phyloP scores from a whole-genome alignment of 2,329 filamentous ascomycete species.

The Hortaea werneckii region DNA sequence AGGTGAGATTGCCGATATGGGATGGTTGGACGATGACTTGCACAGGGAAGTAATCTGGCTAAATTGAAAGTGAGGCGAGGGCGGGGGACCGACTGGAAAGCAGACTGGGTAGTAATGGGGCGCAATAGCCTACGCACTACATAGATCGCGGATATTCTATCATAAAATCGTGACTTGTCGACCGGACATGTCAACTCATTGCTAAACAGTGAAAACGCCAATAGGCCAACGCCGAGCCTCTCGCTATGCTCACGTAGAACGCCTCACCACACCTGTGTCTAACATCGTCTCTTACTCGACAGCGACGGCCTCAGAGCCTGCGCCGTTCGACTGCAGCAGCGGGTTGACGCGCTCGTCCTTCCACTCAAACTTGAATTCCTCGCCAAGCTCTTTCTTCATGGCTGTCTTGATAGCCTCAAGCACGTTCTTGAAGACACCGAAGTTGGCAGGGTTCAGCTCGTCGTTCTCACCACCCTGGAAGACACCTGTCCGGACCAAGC shows the following conservation, averaged over 20 bases:
- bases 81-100: not conserved
- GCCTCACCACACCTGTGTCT: not conserved
- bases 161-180: not conserved
- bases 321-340: conserved; percentile 32
- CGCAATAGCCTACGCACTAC: not conserved
- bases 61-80: not conserved
- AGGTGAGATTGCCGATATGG: too few species aligned
- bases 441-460: conserved; percentile 64
- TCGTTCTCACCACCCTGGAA: conserved; percentile 70
- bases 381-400: conserved; percentile 58
- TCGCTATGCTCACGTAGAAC: not conserved
- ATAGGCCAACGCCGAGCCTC: not conserved
- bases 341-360: conserved; percentile 59
- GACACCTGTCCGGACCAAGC: conserved; percentile 65
- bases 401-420: conserved; percentile 60
- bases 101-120: not conserved
- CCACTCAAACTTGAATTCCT: conserved; percentile 65
- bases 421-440: conserved; percentile 66
- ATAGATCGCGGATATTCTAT: not conserved
- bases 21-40: too few species aligned
- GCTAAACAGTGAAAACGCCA: not conserved
- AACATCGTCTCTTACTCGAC: conserved; percentile 8
- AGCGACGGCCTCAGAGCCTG: conserved; percentile 14
- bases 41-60: too few species aligned
- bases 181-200: not conserved